A percentile compares a stretch with the other conserved stretches of the same genome.
phyloP scores from a whole-genome alignment of 2,329 filamentous ascomycete genomes.

The Neodidymelliopsis sp. region DNA sequence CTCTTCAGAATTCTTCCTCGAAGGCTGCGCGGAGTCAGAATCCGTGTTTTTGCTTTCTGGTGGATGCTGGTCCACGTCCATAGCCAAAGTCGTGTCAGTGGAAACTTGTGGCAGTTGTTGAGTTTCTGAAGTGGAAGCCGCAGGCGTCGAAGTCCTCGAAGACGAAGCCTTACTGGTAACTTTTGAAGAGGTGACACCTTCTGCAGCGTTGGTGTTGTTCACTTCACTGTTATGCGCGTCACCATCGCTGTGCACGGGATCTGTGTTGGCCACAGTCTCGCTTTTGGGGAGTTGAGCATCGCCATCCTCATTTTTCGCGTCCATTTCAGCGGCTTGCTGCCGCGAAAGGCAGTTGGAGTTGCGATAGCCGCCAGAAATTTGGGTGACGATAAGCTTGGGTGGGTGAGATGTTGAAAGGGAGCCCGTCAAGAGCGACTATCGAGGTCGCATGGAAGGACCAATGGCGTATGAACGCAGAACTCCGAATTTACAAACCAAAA shows the following conservation, averaged over 20 bases:
- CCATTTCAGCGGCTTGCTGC: constrained; percentile 43
- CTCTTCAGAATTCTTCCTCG: constrained; percentile 45
- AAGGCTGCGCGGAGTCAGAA: constrained; percentile 40
- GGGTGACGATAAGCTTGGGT: constrained; percentile 30
- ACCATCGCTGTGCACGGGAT: constrained; percentile 39
- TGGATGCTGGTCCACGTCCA: constrained; percentile 39
- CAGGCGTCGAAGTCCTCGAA: constrained; percentile 45
- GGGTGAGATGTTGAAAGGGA: constrained; percentile 35
- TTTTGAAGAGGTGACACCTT: constrained; percentile 41
- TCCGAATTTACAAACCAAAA: constrained; percentile 26
- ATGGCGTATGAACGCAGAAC: constrained; percentile 45
- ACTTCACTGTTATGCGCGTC: constrained; percentile 36
- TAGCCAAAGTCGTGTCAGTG: constrained; percentile 36
- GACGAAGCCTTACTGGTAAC: constrained; percentile 45
- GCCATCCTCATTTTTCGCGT: constrained; percentile 47
- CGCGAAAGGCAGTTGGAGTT: constrained; percentile 27
- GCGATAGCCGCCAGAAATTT: constrained; percentile 29
- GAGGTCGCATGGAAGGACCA: constrained; percentile 46
- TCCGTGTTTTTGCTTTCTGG: constrained; percentile 39
- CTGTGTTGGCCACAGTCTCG: constrained; percentile 39
- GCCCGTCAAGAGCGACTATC: constrained; percentile 44
- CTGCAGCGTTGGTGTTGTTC: constrained; percentile 30
- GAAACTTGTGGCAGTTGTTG: constrained; percentile 32
- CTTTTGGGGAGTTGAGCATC: constrained; percentile 41
- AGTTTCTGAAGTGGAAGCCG: constrained; percentile 34